Base-by-base conservation (phyloP, 2,329 filamentous ascomycete species). In the Alternaria gansuensis region DNA sequence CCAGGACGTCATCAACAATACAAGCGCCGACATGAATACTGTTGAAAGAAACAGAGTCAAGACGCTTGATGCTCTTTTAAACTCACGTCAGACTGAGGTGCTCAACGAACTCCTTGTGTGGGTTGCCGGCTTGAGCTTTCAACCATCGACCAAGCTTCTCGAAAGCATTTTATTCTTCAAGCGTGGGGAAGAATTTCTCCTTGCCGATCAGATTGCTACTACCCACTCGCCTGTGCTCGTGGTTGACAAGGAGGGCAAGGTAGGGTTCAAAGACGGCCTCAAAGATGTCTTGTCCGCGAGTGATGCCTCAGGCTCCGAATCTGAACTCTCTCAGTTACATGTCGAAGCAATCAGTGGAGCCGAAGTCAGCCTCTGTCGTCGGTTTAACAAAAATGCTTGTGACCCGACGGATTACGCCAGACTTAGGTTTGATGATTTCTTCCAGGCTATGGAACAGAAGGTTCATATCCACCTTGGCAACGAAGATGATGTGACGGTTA, bases 101-200 rank as follows among this genome's bases (percentile, higher is more conserved):
- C 45, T 67, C 3, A 64, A 67, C n/a, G 50, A 49, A 10, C 43
- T 67, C 2, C 54, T 67, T 21, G 36, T 65, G 4, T 67, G 65
- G 65, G 34, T 67, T 8, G 52, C 58, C 31, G 60, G 60, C 3
- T n/a, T 51, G 10, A 54, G 4, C 11, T 40, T 45, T 7, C 39
- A 28, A 39, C 36, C 54, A 8, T 5, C 24, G 3, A 36, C 49
- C 9, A 51, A 54, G 37, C 48, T 66, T 2, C 62, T 65, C 14
- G 49, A 66, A 26, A 65, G 62, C 17, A 57, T 57, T 8, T 53
- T 66, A 2, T 66, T 61, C 29, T 43, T 51, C 2, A 43, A 40
- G 3, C 50, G 58, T 5, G 11, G 24, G 11, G 58, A 64, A 23
- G 64, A 57, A 0, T 61, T 57, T 10, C 43, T 57, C 3, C 40